A percentile compares a stretch with the other conserved stretches of the same genome.
Evolutionary conservation across 345 rosid species (phyloP).

Genomic region (Laguncularia racemosa): DNA sequence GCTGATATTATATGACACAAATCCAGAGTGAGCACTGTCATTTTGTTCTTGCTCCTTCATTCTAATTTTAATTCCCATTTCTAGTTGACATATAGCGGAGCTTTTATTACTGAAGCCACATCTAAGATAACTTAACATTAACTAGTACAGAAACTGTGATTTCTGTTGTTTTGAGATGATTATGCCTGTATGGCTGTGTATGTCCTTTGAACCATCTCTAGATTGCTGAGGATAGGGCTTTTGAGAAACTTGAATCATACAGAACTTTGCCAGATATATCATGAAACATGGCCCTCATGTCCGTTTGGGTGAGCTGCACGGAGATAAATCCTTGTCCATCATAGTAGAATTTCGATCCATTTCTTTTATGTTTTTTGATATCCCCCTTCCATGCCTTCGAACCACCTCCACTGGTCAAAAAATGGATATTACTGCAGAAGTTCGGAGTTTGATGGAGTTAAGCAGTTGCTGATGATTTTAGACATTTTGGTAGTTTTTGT

Average conservation of each 20-base stretch:
- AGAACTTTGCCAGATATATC: slow-evolving; percentile 21
- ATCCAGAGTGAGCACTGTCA: no score
- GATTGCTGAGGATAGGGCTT: slow-evolving; percentile 6
- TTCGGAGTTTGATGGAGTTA: no score
- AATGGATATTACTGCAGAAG: slow-evolving; percentile 22
- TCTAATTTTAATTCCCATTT: no score
- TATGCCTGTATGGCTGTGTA: neutral
- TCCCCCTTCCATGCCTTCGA: slow-evolving; percentile 46
- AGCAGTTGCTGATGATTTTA: neutral
- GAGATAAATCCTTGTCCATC: slow-evolving; percentile 45
- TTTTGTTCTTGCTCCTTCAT: no score
- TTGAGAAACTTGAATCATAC: slow-evolving; percentile 18
- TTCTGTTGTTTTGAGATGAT: no score
- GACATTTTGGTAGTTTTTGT: no score
- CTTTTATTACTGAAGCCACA: no score
- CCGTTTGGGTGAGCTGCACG: slow-evolving; percentile 13
- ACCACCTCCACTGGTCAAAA: slow-evolving; percentile 40
- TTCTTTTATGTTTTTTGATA: slow-evolving; percentile 9
- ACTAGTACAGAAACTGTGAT: no score
- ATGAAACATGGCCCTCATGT: slow-evolving; percentile 11
- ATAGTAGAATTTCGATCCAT: slow-evolving; percentile 17
- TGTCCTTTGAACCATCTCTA: neutral
- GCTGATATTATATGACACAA: no score
- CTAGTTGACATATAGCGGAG: no score
- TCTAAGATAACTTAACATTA: no score